Base-by-base conservation (phyloP, 148 eudicot genomes). In the Simmondsia chinensis region DNA sequence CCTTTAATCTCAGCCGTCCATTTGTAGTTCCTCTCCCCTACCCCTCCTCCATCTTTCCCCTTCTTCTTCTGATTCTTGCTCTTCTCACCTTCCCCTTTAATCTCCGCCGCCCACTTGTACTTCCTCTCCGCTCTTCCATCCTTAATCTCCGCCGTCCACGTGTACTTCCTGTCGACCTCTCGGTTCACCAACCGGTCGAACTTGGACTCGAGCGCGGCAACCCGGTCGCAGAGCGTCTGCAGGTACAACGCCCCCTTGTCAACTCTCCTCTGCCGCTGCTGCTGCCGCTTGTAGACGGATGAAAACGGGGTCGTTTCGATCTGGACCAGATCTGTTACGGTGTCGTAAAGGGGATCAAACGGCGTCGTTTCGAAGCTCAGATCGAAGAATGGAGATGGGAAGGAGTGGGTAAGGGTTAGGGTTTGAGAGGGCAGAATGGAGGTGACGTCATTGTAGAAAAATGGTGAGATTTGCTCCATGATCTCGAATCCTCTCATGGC, bases 1-100 rank as follows among this genome's bases (percentile, higher is more conserved):
- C 79, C 82, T 33, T 83, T 83, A 26, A 83, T 58, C 87, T 83
- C 89, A 41, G 79, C 83, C 39, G 52, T 62, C 82, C 74, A 80
- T 43, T 74, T 74, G 20, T 73, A 80, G 54, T 62, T 68, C 55
- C 68, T 80, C 70, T 70, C 82, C 2, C 52, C 55, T 5, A n/a
- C 50, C 26, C n/a, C n/a, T n/a, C n/a, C n/a, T n/a, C n/a, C n/a
- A n/a, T n/a, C n/a, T n/a, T n/a, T n/a, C n/a, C n/a, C n/a, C n/a
- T n/a, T n/a, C n/a, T n/a, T n/a, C n/a, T n/a, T n/a, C n/a, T n/a
- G n/a, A n/a, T 41, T 58, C 54, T 52, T 47, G 17, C 52, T 56
- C 47, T 71, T 69, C 53, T 52, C 50, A 54, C 64, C 50, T 9
- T 54, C 72, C 17, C 64, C 76, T 52, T 78, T 75, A 58, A 77